Conservation (phyloP, 352 stramenopile species). For the Pythium aquatile region DNA sequence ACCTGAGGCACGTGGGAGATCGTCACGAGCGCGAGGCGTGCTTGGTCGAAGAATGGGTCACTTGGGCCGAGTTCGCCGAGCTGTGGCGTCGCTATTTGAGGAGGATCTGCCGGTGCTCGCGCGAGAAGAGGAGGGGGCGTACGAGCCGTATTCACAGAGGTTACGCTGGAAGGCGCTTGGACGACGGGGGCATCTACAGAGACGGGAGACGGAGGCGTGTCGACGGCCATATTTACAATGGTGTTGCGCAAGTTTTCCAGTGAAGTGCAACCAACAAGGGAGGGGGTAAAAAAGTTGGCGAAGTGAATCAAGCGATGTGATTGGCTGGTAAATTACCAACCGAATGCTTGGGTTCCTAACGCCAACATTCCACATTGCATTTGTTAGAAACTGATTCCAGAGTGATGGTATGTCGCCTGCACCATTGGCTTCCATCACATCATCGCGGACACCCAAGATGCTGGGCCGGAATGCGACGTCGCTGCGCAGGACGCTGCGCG, state of each 20-base stretch:
- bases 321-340: background rate
- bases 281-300: conserved; percentile 1
- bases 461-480: background rate
- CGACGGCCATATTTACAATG: background rate
- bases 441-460: background rate
- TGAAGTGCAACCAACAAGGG: background rate
- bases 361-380: background rate
- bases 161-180: background rate
- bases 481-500: background rate
- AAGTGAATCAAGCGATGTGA: background rate
- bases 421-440: background rate
- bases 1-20: conserved; percentile 22
- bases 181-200: background rate
- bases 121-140: background rate
- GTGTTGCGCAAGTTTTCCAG: background rate
- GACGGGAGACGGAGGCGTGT: background rate
- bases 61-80: conserved; percentile 20
- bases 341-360: background rate
- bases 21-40: conserved; percentile 20
- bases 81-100: conserved; percentile 15
- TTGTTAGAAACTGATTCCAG: background rate
- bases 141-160: background rate
- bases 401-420: background rate
- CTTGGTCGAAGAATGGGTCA: conserved; percentile 26
- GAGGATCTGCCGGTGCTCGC: background rate